phyloP scores from a whole-genome alignment of 2,329 filamentous ascomycete species.

The Sporothrix variecibatus region DNA sequence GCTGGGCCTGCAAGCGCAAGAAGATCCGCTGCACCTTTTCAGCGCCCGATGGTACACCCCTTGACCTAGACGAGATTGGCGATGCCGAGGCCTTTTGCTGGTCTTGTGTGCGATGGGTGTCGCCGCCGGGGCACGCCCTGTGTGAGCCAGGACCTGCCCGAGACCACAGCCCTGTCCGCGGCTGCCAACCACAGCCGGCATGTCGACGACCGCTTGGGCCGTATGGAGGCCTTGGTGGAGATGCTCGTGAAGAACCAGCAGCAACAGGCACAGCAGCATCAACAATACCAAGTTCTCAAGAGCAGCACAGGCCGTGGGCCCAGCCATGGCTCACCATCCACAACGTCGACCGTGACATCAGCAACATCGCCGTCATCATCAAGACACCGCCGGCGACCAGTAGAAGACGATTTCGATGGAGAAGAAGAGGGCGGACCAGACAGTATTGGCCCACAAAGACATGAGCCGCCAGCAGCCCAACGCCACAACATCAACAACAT shows the following conservation, averaged over 20 bases:
- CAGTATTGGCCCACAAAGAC: background rate
- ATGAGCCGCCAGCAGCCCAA: background rate
- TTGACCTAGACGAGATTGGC: conserved; percentile 16
- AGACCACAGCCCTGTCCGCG: conserved; percentile 33
- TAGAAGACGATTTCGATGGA: background rate
- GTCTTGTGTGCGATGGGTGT: conserved; percentile 49
- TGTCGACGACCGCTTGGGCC: conserved; percentile 38
- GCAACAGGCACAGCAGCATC: background rate
- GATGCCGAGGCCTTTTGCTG: conserved; percentile 34
- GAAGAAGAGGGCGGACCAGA: background rate
- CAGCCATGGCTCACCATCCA: background rate
- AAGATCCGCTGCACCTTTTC: conserved; percentile 54
- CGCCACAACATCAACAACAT: background rate
- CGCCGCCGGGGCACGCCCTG: conserved; percentile 47
- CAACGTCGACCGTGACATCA: background rate
- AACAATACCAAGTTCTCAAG: conserved; percentile 2
- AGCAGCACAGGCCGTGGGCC: background rate
- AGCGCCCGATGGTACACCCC: conserved; percentile 30
- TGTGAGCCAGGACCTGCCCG: conserved; percentile 49
- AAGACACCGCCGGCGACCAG: background rate
- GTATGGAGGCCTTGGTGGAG: conserved; percentile 41
- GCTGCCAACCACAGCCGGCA: conserved; percentile 26
- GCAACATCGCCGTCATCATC: background rate
- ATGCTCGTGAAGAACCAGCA: conserved; percentile 23
- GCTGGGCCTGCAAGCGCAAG: conserved; percentile 60